These are phyloP conservation scores for Diplotaxis tenuifolia DNA, from an alignment of 345 rosid species.

Conservation along the genomic window DNA sequence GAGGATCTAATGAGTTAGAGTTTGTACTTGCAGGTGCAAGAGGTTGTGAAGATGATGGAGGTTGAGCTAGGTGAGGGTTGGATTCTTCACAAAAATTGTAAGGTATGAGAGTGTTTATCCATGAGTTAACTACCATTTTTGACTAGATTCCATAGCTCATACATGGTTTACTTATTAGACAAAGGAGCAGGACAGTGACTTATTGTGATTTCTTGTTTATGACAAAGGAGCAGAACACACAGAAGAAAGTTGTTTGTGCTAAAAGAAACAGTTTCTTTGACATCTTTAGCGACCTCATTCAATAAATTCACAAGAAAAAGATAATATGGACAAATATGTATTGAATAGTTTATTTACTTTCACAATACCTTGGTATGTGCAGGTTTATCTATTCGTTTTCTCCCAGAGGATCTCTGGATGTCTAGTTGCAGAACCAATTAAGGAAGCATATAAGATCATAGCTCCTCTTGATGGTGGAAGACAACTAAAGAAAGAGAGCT, in stretches of 20 bases:
- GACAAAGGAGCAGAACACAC: not conserved
- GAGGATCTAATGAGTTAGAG: not conserved
- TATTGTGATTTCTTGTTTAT: not conserved
- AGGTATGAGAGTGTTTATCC: conserved; percentile 43
- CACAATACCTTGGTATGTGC: conserved; percentile 20
- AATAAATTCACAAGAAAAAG: not conserved
- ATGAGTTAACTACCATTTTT: not conserved
- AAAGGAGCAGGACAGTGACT: not conserved
- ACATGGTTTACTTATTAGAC: not conserved
- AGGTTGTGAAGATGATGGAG: conserved; percentile 80
- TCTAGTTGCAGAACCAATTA: conserved; percentile 74
- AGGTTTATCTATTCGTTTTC: conserved; percentile 71
- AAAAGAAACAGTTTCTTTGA: not conserved
- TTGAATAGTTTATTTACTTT: not conserved
- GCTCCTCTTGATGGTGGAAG: conserved; percentile 34
- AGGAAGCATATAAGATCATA: conserved; percentile 66
- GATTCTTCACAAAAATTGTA: conserved; percentile 70
- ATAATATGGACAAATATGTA: not conserved
- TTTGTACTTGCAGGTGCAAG: conserved; percentile 52
- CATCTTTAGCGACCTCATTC: not conserved
- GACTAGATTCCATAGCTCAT: not conserved
- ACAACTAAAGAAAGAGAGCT: conserved; percentile 37
- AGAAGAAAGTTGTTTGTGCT: not conserved
- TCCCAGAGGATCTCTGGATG: conserved; percentile 69
- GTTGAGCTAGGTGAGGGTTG: conserved; percentile 73